phyloP scores from a whole-genome alignment of 257 asterid genomes.

The Lavandula angustifolia region DNA sequence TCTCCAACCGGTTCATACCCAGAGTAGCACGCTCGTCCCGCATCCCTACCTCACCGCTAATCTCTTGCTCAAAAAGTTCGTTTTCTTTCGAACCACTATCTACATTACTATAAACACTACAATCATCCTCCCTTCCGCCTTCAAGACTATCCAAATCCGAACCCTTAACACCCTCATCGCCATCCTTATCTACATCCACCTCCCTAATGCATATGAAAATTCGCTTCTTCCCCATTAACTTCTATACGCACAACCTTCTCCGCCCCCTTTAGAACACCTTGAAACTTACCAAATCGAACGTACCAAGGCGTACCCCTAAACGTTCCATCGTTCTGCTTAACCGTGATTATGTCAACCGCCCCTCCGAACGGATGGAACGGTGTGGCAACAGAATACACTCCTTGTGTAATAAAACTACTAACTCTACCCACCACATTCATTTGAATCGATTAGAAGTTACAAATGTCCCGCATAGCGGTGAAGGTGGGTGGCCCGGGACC shows the following conservation, averaged over 20 bases:
- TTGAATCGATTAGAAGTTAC: neutral
- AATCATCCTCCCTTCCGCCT: conserved; percentile 34
- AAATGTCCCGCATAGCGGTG: no score
- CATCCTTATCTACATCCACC: conserved; percentile 50
- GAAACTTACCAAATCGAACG: conserved; percentile 89
- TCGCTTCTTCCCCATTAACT: conserved; percentile 79
- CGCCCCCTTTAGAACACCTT: conserved; percentile 86
- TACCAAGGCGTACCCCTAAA: conserved; percentile 92
- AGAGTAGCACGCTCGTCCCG: conserved; percentile 68
- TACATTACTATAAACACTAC: conserved; percentile 30
- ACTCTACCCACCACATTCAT: conserved; percentile 89
- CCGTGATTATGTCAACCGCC: conserved; percentile 82
- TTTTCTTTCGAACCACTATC: conserved; percentile 39
- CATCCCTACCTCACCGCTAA: conserved; percentile 47
- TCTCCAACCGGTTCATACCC: conserved; percentile 64
- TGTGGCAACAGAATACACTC: conserved; percentile 87
- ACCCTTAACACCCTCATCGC: conserved; percentile 37
- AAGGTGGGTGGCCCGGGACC: no score
- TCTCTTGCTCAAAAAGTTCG: conserved; percentile 42
- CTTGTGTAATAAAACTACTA: conserved; percentile 69
- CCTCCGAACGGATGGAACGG: conserved; percentile 98
- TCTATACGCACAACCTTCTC: conserved; percentile 80
- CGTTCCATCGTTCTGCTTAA: conserved; percentile 77
- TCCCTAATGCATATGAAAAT: conserved; percentile 80
- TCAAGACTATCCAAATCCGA: conserved; percentile 43